Evolutionary conservation across 2,329 filamentous ascomycete genomes (phyloP).

Genomic region (Fusarium sp.): DNA sequence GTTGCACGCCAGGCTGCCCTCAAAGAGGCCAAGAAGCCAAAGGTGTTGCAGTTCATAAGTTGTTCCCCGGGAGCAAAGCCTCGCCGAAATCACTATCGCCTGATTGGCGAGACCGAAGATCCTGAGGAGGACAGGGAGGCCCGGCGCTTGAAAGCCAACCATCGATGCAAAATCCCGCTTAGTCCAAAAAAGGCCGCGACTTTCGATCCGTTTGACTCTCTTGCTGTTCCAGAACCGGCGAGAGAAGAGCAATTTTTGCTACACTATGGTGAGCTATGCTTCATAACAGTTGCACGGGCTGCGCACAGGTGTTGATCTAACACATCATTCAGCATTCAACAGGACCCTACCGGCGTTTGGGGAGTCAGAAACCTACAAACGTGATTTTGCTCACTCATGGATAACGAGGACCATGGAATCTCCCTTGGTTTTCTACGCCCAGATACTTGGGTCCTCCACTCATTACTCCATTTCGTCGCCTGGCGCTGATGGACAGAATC

Average conservation of each 20-base stretch:
- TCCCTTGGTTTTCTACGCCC: background rate
- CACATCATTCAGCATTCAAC: background rate
- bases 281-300: background rate
- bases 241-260: background rate
- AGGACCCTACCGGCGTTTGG: background rate
- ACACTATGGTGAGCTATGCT: background rate
- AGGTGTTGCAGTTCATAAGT: background rate
- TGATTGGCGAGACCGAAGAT: background rate
- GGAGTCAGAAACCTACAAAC: background rate
- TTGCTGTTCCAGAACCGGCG: background rate
- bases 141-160: background rate
- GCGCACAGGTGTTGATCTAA: too few species aligned
- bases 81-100: background rate
- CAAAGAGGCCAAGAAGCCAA: background rate
- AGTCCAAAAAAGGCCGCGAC: background rate
- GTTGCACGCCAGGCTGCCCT: background rate
- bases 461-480: background rate
- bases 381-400: background rate
- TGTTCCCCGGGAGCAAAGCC: background rate
- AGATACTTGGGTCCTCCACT: background rate
- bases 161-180: background rate
- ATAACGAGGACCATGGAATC: background rate
- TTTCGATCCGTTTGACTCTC: background rate
- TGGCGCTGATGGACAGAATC: background rate
- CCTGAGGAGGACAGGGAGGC: background rate